Evolutionary conservation across 75 land plant species (phyloP).

Genomic region (Selaginella tamariscina): DNA sequence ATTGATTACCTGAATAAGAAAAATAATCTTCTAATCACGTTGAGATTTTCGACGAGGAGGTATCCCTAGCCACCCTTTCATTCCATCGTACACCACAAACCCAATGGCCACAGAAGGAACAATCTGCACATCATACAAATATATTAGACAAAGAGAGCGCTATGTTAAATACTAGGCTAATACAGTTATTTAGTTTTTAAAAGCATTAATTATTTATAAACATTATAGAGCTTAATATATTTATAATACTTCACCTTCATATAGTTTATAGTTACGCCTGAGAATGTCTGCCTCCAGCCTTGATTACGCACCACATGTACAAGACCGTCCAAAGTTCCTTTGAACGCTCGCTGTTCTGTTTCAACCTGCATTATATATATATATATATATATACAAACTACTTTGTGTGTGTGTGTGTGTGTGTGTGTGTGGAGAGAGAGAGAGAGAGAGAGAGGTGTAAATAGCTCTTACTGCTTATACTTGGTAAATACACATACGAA

Average conservation of each 20-base stretch:
- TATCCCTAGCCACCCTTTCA: slow-evolving; percentile 66
- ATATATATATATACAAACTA: too few species aligned
- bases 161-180: background rate
- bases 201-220: background rate
- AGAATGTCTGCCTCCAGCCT: slow-evolving; percentile 84
- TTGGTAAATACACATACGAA: slow-evolving; percentile 20
- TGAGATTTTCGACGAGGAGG: slow-evolving; percentile 39
- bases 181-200: background rate
- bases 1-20: too few species aligned
- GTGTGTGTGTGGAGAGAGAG: too few species aligned
- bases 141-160: background rate
- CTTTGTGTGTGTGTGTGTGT: too few species aligned
- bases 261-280: slow-evolving; percentile 89
- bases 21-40: background rate
- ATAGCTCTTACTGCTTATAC: slow-evolving; percentile 41
- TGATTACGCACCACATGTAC: slow-evolving; percentile 41
- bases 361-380: background rate
- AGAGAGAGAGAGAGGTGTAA: too few species aligned
- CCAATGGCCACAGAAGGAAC: slow-evolving; percentile 97
- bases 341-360: slow-evolving; percentile 16
- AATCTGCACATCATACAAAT: slow-evolving; percentile 36
- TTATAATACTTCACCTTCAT: slow-evolving; percentile 48
- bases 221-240: background rate
- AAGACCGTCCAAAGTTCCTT: slow-evolving; percentile 57
- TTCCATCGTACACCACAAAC: slow-evolving; percentile 67